A percentile compares a stretch with the other conserved stretches of the same genome.
Conservation (phyloP, 306 rosid species). For the Spatholobus suberectus region DNA sequence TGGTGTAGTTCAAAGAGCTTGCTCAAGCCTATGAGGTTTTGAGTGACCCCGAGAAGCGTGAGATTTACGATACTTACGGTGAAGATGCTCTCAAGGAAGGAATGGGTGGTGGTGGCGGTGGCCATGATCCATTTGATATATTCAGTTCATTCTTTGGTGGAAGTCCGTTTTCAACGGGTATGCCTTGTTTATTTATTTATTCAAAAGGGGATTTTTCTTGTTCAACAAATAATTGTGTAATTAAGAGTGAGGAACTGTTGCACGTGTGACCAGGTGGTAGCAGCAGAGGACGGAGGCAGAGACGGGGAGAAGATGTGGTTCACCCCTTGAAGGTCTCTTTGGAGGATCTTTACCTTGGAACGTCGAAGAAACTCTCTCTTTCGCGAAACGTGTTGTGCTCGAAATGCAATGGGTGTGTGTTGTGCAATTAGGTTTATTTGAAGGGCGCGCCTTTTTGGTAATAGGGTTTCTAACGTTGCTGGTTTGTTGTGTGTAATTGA, state of each 20-base stretch:
- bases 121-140: constrained; percentile 84
- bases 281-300: constrained; percentile 78
- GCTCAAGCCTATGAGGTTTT: constrained; percentile 89
- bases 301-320: constrained; percentile 81
- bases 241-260: background rate
- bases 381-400: constrained; percentile 77
- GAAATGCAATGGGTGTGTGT: constrained; percentile 79
- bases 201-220: background rate
- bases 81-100: constrained; percentile 96
- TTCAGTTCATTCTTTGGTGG: constrained; percentile 81
- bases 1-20: constrained; percentile 78
- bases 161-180: constrained; percentile 41
- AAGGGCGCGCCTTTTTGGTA: background rate
- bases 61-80: constrained; percentile 84
- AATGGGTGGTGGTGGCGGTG: constrained; percentile 70
- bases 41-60: constrained; percentile 91
- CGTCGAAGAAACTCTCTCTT: constrained; percentile 79
- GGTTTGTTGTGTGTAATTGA: background rate
- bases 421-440: background rate
- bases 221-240: background rate
- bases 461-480: background rate
- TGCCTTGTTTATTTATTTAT: background rate
- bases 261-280: constrained; percentile 60
- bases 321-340: constrained; percentile 81
- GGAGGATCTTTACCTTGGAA: constrained; percentile 81